phyloP scores from a whole-genome alignment of 2,329 filamentous ascomycete genomes.

The Tolypocladium paradoxum region DNA sequence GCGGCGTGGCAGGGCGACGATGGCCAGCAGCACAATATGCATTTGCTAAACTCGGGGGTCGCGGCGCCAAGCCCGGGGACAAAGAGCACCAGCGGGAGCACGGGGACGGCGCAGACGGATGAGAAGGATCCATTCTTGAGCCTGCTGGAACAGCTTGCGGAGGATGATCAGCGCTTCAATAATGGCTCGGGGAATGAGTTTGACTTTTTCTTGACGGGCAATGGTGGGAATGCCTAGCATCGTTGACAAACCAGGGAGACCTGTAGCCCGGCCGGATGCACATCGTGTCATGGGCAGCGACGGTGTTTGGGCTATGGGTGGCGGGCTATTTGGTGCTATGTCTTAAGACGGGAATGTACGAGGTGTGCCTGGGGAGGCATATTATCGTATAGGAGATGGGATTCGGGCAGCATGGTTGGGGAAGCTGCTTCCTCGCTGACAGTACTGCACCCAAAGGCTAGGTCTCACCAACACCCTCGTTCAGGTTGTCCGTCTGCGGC shows the following conservation, averaged over 20 bases:
- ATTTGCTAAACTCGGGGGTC: conserved; percentile 9
- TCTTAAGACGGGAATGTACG: too few species aligned
- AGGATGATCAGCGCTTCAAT: conserved; percentile 56
- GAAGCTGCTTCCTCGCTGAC: too few species aligned
- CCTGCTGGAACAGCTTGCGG: conserved; percentile 69
- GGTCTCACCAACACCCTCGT: too few species aligned
- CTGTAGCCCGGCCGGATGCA: too few species aligned
- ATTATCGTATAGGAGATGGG: too few species aligned
- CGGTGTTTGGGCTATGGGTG: background rate
- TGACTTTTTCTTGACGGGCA: conserved; percentile 56
- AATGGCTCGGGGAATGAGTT: conserved; percentile 61
- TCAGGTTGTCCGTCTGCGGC: conserved; percentile 14
- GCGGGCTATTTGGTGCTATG: background rate
- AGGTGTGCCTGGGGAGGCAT: too few species aligned
- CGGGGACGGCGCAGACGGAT: conserved; percentile 36
- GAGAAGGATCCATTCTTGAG: conserved; percentile 77
- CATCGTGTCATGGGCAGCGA: too few species aligned
- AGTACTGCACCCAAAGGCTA: background rate
- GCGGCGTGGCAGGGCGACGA: conserved; percentile 39
- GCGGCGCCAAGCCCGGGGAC: conserved; percentile 29
- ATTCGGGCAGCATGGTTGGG: background rate
- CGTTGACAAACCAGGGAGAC: background rate
- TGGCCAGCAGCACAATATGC: conserved; percentile 11
- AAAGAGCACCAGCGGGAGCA: conserved; percentile 39
- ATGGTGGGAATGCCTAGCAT: background rate